Evolutionary conservation across 371 early-diverging fungal genomes (phyloP), one percentile per base, ranked within the genome.

Genomic region (Batkoa obscura): DNA sequence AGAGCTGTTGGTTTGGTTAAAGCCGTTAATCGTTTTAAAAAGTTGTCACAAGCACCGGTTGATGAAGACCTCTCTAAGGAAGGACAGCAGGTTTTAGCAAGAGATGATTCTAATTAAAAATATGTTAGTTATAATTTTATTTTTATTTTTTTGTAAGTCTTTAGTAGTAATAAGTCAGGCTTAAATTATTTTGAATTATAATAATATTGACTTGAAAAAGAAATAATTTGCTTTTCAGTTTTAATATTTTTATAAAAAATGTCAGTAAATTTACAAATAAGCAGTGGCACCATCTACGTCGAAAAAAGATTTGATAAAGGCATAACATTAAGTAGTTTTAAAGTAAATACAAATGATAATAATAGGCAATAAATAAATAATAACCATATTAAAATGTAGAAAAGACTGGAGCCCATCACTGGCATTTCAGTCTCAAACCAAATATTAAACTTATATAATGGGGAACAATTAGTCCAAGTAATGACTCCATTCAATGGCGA

Each of bases 351-450:
- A 8, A 9, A 15, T 8, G 10, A 45, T n/a, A 4, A 9, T 23
- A 4, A 45, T 45, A 3, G n/a, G n/a, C 15, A 15, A 15, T 8
- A 45, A 9, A 4, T 23, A 45, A 45, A 15, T 45, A 9, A 45
- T 39, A 8, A 39, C 41, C n/a, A n/a, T n/a, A n/a, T n/a, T n/a
- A n/a, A 13, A 8, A 12, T 45, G 3, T 48, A 88, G 81, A 71
- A 73, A 50, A 81, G 84, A 58, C 75, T 96, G 2, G 92, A 90
- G 59, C 84, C 92, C 31, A 88, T 96, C 55, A 90, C 93, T 0
- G 97, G 97, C 43, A 81, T 93, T 35, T 83, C 87, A 3, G 64
- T 76, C 3, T 49, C 64, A 2, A 76, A 80, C 57, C 87, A 87
- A 71, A 63, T 66, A 39, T 59, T 94, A 10, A 57, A 64, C 9